A percentile compares a stretch with the other conserved stretches of the same genome.
phyloP scores from a whole-genome alignment of 371 early-diverging fungal genomes.

The Basidiobolus meristosporus region DNA sequence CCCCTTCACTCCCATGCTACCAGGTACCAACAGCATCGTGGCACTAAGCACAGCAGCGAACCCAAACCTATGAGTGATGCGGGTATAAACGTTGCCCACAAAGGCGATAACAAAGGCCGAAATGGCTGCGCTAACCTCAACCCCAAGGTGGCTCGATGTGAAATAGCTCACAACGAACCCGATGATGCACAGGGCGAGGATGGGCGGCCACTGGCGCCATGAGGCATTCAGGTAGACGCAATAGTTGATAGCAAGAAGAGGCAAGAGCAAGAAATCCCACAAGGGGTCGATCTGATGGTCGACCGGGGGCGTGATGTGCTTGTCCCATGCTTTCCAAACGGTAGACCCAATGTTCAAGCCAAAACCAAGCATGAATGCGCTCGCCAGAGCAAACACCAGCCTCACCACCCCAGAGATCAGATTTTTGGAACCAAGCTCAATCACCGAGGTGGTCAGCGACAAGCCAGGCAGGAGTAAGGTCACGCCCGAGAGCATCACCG shows the following conservation, averaged over 20 bases:
- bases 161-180: slow-evolving; percentile 11
- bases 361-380: slow-evolving; percentile 37
- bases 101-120: slow-evolving; percentile 32
- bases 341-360: slow-evolving; percentile 8
- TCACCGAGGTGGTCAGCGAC: slow-evolving; percentile 31
- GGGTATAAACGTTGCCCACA: slow-evolving; percentile 22
- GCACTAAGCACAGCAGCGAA: slow-evolving; percentile 29
- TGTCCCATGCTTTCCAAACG: too few species aligned
- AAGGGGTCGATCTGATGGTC: slow-evolving; percentile 3
- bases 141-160: slow-evolving; percentile 10
- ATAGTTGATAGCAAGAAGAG: slow-evolving; percentile 8
- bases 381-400: slow-evolving; percentile 36
- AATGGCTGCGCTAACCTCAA: slow-evolving; percentile 18
- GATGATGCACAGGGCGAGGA: slow-evolving; percentile 7
- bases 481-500: slow-evolving; percentile 23
- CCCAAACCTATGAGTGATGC: slow-evolving; percentile 26
- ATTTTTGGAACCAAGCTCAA: slow-evolving; percentile 47
- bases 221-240: slow-evolving; percentile 8
- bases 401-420: slow-evolving; percentile 49
- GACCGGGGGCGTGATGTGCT: too few species aligned
- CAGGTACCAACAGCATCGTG: slow-evolving; percentile 31
- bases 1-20: slow-evolving; percentile 23
- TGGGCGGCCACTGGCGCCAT: slow-evolving; percentile 10
- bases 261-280: slow-evolving; percentile 10
- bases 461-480: slow-evolving; percentile 32